phyloP scores from a whole-genome alignment of 176 grass and related monocot genomes.

The Puccinellia tenuiflora region DNA sequence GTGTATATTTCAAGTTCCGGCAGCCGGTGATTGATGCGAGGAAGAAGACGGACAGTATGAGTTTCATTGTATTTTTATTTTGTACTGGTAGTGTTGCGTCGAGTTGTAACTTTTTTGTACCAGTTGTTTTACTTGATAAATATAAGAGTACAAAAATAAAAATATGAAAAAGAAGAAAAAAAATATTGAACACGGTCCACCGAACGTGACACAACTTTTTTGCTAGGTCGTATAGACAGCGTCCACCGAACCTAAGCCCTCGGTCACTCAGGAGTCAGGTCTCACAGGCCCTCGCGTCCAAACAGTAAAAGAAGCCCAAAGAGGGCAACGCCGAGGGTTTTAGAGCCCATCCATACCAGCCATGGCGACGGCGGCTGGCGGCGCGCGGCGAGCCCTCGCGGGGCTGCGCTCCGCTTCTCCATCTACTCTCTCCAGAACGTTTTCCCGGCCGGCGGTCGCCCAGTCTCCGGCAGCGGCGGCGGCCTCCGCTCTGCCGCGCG shows the following conservation, averaged over 20 bases:
- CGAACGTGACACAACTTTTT: too few species aligned
- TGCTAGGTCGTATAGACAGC: neutral
- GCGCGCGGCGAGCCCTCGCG: slow-evolving; percentile 35
- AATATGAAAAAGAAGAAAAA: too few species aligned
- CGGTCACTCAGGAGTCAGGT: neutral
- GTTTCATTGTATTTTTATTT: too few species aligned
- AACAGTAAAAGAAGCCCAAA: slow-evolving; percentile 10
- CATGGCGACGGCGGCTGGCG: slow-evolving; percentile 45
- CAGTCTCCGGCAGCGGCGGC: slow-evolving; percentile 7
- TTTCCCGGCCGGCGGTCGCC: slow-evolving; percentile 3
- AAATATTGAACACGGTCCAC: too few species aligned
- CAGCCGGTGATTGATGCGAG: too few species aligned
- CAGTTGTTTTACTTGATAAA: too few species aligned
- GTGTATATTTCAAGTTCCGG: too few species aligned
- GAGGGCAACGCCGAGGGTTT: slow-evolving; percentile 29
- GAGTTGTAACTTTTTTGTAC: too few species aligned
- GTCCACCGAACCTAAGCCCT: neutral
- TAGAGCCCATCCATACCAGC: neutral
- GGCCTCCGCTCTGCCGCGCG: slow-evolving; percentile 26
- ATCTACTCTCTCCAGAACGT: neutral
- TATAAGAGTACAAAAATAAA: too few species aligned
- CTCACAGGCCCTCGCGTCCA: neutral
- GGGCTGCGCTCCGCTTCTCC: slow-evolving; percentile 33
- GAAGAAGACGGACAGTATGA: too few species aligned
- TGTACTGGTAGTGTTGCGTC: too few species aligned